Base-by-base conservation (phyloP, 2,329 filamentous ascomycete species). In the Fusarium setosum region DNA sequence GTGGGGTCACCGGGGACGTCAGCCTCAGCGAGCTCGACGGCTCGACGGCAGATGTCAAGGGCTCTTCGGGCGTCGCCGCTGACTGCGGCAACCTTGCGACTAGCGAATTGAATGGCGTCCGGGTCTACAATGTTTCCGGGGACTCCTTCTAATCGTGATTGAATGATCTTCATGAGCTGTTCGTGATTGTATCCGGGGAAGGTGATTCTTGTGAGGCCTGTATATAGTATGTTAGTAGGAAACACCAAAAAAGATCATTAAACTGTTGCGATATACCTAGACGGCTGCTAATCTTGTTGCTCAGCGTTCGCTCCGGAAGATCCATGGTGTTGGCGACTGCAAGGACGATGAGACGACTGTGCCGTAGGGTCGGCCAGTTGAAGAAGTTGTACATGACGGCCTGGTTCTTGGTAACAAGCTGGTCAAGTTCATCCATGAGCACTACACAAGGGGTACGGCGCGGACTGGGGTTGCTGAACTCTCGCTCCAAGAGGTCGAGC, bases 321-420 rank as follows among this genome's bases (percentile, higher is more conserved):
- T 99, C 96, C 96, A 99, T 99, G 21, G 96, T 99, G 78, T 99
- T 99, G 51, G 96, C 96, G 17, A 99, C 96, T 11, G 96, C 96
- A 7, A 99, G 88, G 7, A 99, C 96, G 76, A 99, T 97, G 41
- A 99, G 84, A 47, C 94, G 89, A 53, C 93, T 97, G 78, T 99
- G 94, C 48, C 92, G 88, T 53, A 98, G 83, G 11, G 93, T 92
- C 5, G 96, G 96, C 96, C 96, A 99, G 75, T 99, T 99, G 86
- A 99, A 99, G 79, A 99, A 99, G 78, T 99, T 99, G 82, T 99
- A 99, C 96, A 99, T 99, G 79, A 99, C 96, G n/a, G 93, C 95
- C 77, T 99, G 96, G 73, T 97, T 98, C 74, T 95, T 96, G 12
- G 96, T 99, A 6, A 99, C 96, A 8, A 99, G 87, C 79, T 99